These are phyloP conservation scores for Sugiyamaella lignohabitans DNA, from an alignment of 805 yeast species.

Conservation along the genomic window DNA sequence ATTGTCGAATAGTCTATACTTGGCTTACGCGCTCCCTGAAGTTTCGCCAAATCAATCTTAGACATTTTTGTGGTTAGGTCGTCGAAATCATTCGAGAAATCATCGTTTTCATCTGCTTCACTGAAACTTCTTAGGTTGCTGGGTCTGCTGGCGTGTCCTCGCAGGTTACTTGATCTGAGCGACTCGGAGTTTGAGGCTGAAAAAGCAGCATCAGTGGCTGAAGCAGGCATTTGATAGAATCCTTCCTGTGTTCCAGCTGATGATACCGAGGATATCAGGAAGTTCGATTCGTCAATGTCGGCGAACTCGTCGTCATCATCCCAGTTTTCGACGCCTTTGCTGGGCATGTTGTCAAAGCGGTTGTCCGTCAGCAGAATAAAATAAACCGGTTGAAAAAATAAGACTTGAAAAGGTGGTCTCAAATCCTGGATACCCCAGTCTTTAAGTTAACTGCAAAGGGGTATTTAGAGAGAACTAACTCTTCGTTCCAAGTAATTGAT, in stretches of 20 bases:
- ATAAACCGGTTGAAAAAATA: no score
- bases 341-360: no score
- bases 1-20: neutral
- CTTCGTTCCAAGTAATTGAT: no score
- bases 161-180: no score
- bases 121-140: neutral
- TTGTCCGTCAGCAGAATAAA: no score
- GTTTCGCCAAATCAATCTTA: neutral
- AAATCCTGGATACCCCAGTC: no score
- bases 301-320: slow-evolving; percentile 16
- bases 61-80: neutral
- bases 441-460: no score
- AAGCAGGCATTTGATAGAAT: neutral
- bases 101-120: neutral
- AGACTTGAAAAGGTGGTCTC: no score
- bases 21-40: neutral
- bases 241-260: slow-evolving; percentile 9
- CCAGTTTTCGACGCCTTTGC: slow-evolving; percentile 10
- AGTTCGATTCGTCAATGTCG: slow-evolving; percentile 10
- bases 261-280: slow-evolving; percentile 14
- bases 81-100: neutral
- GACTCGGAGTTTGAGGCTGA: no score
- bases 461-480: no score
- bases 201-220: neutral
- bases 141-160: neutral